Base-by-base conservation (phyloP, 495 filamentous ascomycete species). In the Penicillium pulvis region DNA sequence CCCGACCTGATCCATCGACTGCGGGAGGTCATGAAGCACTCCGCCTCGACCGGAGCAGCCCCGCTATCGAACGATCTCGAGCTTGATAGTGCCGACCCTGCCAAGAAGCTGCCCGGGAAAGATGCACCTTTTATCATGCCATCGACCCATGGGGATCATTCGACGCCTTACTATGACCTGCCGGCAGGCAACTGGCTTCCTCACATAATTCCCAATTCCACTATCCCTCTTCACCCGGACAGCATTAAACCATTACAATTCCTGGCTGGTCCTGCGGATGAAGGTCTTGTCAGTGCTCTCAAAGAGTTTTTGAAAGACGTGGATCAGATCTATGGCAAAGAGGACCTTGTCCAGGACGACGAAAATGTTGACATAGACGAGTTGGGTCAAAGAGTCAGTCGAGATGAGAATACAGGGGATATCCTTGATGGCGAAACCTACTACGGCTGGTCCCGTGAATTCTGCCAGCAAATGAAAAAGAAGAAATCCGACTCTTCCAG, bases 161-260 rank as follows among this genome's bases (percentile, higher is more conserved):
- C 85, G 0, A 85, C 82, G 2, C 88, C 89, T 0, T 96, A 85
- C 77, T 93, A 92, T 71, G 92, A 96, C 56, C 79, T 96, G 1
- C 92, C 92, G 0, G 91, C 91, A 17, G 92, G 85, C 4, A 94
- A 92, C 63, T 81, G 92, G 69, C 79, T 94, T 39, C 89, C 87
- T 2, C 86, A 88, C 51, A 85, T 97, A 31, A 82, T 88, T 36
- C 90, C 89, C 23, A 89, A 92, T 67, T 90, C 88, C 6, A 84
- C 83, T 10, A 75, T 79, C 31, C 85, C 91, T 9, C 88, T 96
- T 67, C 88, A 88, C 43, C 80, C 88, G 0, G 77, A 85, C 7
- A 79, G 83, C 57, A 83, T 93, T 61, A 90, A 87, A 62, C 89
- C 92, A 1, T 75, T 95, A 30, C 86, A 90, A 45, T 84, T 94